phyloP scores from a whole-genome alignment of 2,329 filamentous ascomycete species.

The Claviceps sp. region DNA sequence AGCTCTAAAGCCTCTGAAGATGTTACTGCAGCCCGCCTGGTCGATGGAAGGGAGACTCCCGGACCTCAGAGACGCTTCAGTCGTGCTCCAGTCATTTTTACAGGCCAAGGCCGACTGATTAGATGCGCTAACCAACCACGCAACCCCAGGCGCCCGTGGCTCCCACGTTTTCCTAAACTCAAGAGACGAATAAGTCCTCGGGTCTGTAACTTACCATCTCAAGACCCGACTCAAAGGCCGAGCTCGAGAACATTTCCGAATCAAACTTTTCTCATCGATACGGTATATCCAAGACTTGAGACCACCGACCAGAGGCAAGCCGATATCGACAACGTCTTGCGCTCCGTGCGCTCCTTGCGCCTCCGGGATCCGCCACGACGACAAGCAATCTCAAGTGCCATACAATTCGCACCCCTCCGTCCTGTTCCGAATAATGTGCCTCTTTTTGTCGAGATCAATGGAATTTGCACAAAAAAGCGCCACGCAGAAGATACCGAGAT shows the following conservation, averaged over 20 bases:
- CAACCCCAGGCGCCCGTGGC: constrained; percentile 3
- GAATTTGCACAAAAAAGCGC: constrained; percentile 17
- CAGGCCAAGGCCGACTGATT: not conserved
- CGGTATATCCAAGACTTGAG: not conserved
- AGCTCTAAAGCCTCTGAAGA: not conserved
- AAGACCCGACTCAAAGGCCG: not conserved
- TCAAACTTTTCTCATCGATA: constrained; percentile 3
- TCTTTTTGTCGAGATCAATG: constrained; percentile 14
- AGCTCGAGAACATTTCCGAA: not conserved
- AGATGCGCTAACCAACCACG: constrained; percentile 4
- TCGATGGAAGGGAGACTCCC: not conserved
- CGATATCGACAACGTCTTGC: constrained; percentile 1
- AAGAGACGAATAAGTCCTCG: not conserved
- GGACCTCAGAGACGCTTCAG: not conserved
- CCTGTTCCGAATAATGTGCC: not conserved
- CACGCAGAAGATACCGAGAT: constrained; percentile 17
- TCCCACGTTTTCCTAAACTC: constrained; percentile 2
- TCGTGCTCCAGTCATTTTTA: not conserved
- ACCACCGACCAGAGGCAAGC: not conserved
- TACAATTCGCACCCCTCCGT: not conserved
- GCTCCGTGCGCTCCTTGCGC: not conserved
- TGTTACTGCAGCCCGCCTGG: not conserved
- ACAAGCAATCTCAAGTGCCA: not conserved
- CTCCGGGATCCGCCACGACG: not conserved
- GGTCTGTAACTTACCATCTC: not conserved